A percentile compares a stretch with the other conserved stretches of the same genome.
Evolutionary conservation across 129 eudicot species (phyloP).

Genomic region (Cynara cardunculus): DNA sequence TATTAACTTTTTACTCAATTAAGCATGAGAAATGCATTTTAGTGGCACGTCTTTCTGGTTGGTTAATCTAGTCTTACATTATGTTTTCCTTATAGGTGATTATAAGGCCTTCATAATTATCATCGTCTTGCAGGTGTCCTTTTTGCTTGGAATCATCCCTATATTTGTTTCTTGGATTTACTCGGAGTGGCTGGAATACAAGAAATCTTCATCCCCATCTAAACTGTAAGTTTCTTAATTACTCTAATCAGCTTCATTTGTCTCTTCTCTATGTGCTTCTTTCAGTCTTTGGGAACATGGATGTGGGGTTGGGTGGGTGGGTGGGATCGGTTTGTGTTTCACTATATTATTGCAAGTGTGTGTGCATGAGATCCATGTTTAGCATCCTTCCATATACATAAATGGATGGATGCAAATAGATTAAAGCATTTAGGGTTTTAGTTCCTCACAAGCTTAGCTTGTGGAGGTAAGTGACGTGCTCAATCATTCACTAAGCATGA

Average conservation of each 20-base stretch:
- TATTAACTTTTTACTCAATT: neutral
- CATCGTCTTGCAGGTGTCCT: conserved; percentile 62
- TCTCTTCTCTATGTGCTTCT: neutral
- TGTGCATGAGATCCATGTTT: neutral
- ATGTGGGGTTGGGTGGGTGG: neutral
- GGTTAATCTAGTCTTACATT: neutral
- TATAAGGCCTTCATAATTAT: neutral
- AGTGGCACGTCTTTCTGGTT: conserved; percentile 1
- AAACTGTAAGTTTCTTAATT: conserved; percentile 66
- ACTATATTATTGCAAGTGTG: neutral
- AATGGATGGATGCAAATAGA: neutral
- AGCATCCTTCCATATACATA: neutral
- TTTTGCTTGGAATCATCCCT: conserved; percentile 90
- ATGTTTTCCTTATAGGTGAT: neutral
- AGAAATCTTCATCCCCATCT: conserved; percentile 55
- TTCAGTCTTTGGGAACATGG: neutral
- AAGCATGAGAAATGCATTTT: neutral
- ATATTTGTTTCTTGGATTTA: conserved; percentile 79
- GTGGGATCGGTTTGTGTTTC: neutral
- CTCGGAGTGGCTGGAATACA: conserved; percentile 88
- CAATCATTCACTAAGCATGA: neutral
- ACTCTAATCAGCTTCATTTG: neutral
- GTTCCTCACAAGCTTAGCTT: neutral
- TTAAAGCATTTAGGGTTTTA: neutral
- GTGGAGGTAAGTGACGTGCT: neutral